These are phyloP conservation scores for Pleurotus eryngii DNA, from an alignment of 768 basidiomycete species.

Conservation along the genomic window DNA sequence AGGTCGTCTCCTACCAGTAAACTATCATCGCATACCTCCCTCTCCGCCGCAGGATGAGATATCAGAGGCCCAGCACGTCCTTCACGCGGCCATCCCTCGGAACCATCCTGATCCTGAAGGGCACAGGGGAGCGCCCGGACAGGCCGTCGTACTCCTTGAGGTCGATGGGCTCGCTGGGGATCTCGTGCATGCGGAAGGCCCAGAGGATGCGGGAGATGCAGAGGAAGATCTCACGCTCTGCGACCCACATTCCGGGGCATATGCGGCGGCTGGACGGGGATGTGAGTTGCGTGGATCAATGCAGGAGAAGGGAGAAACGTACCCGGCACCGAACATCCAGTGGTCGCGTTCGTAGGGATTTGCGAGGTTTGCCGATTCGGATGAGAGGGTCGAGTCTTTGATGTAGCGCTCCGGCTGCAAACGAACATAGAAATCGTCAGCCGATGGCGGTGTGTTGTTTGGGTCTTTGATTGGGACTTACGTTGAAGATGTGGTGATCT, in stretches of 20 bases:
- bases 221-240: conserved; percentile 43
- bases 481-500: conserved; percentile 34
- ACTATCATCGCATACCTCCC: no score
- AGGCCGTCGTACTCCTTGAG: conserved; percentile 45
- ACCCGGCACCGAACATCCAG: conserved; percentile 52
- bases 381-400: conserved; percentile 31
- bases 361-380: conserved; percentile 40
- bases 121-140: conserved; percentile 43
- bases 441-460: background rate
- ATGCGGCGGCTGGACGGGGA: conserved; percentile 26
- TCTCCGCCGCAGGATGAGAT: no score
- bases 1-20: no score
- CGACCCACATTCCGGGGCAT: conserved; percentile 42
- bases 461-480: conserved; percentile 4
- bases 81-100: conserved; percentile 11
- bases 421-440: background rate
- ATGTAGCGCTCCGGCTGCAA: conserved; percentile 41
- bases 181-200: conserved; percentile 39
- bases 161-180: conserved; percentile 40
- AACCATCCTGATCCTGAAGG: conserved; percentile 27
- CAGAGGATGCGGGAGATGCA: conserved; percentile 46
- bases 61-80: conserved; percentile 10
- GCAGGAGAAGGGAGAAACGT: conserved; percentile 10
- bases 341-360: conserved; percentile 45
- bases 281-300: background rate